Evolutionary conservation across 1,284 basidiomycete species (phyloP).

Genomic region (Rhodotorula sp.): DNA sequence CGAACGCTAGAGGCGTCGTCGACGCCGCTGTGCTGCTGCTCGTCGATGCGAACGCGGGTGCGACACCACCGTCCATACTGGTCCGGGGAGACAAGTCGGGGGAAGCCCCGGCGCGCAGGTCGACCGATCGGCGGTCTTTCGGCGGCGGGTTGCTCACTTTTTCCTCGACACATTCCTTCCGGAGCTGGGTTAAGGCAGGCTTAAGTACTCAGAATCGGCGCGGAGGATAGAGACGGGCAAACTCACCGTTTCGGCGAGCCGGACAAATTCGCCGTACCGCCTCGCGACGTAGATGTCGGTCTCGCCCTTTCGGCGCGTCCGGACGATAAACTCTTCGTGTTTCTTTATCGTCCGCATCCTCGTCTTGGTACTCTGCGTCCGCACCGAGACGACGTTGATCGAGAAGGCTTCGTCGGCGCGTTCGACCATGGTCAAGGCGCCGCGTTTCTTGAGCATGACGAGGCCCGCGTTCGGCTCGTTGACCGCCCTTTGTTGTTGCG

Average conservation of each 20-base stretch:
- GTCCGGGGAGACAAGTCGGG: slow-evolving; percentile 2
- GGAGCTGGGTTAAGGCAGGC: slow-evolving; percentile 59
- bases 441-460: slow-evolving; percentile 15
- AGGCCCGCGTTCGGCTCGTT: slow-evolving; percentile 38
- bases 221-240: no score
- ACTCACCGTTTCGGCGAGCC: slow-evolving; percentile 75
- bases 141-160: slow-evolving; percentile 73
- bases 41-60: background rate
- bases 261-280: slow-evolving; percentile 90
- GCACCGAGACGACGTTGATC: slow-evolving; percentile 82
- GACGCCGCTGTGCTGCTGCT: background rate
- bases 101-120: slow-evolving; percentile 14
- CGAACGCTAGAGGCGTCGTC: slow-evolving; percentile 27
- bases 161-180: slow-evolving; percentile 75
- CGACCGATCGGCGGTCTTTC: slow-evolving; percentile 61
- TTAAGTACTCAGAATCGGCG: background rate
- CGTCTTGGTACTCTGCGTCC: slow-evolving; percentile 74
- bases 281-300: slow-evolving; percentile 83
- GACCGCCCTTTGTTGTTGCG: slow-evolving; percentile 58
- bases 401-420: slow-evolving; percentile 62
- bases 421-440: slow-evolving; percentile 17
- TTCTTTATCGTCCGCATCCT: slow-evolving; percentile 69
- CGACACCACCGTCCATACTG: background rate
- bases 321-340: slow-evolving; percentile 96
- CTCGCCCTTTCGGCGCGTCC: slow-evolving; percentile 70